Base-by-base conservation (phyloP, 2,329 filamentous ascomycete species). In the Calonectria pteridis region DNA sequence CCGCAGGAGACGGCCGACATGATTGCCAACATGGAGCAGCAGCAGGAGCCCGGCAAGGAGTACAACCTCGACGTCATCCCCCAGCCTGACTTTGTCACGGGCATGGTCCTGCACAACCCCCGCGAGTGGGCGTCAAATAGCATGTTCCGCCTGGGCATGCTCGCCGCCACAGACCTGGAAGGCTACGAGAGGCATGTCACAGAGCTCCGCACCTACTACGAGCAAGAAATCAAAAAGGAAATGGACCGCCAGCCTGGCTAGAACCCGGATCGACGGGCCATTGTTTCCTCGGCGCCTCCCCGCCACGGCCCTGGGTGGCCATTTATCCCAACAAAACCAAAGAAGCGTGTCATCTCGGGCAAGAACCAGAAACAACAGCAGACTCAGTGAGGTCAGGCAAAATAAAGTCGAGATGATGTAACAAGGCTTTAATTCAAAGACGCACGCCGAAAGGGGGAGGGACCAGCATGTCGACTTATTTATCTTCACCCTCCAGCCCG, bases 401-500 rank as follows among this genome's bases (percentile, higher is more conserved):
- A 49, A 49, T 49, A 37, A 62, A 26, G 40, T 67, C 29, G 23
- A 55, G 28, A 62, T 66, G 71, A 73, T 73, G 66, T 69, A 69
- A 73, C 69, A 69, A 50, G 67, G 67, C 71, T 67, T 71, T 67
- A 55, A 67, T 73, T 75, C 43, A 62, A 63, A 76, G 59, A 71
- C 69, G 72, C 76, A 76, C 78, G 59, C 75, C 65, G 53, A 59
- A 72, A 72, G 76, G 72, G 74, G 77, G 18, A n/a, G 77, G 73
- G 74, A 76, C 73, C 72, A 76, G 74, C 75, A 78, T 76, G 77
- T 81, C 76, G 79, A 76, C 77, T 80, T 81, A 82, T 83, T 78
- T 81, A 81, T 79, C 80, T 78, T 79, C 72, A 76, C 73, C 76
- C 76, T 81, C 75, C 77, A 77, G 74, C 75, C 78, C 71, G 70